Evolutionary conservation across 139 green algal species (phyloP).

Genomic region (Pedinophyceae sp.): DNA sequence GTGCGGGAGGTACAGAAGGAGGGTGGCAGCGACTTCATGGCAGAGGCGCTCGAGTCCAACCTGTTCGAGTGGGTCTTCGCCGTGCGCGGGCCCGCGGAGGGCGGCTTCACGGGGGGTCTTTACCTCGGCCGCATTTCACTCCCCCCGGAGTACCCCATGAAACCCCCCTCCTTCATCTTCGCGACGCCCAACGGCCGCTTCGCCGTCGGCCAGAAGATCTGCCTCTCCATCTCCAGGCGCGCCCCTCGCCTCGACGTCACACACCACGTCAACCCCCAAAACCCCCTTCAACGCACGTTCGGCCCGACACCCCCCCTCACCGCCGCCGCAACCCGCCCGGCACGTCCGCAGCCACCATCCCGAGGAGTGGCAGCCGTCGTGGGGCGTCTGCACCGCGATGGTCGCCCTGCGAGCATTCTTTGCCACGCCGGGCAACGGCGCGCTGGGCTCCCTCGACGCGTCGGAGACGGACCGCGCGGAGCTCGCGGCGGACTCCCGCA

Average conservation of each 20-base stretch:
- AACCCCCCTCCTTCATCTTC: conserved; percentile 90
- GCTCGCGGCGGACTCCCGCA: conserved; percentile 45
- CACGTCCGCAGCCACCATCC: conserved; percentile 86
- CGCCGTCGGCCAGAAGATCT: conserved; percentile 74
- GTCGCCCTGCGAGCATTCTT: conserved; percentile 90
- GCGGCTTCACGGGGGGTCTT: conserved; percentile 90
- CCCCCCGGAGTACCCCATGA: conserved; percentile 94
- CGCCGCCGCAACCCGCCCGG: too few species aligned
- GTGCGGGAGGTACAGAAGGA: conserved; percentile 63
- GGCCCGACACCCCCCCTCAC: too few species aligned
- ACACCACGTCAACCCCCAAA: too few species aligned
- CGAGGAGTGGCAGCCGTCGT: conserved; percentile 96
- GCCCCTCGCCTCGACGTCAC: too few species aligned
- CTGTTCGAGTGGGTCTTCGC: conserved; percentile 99
- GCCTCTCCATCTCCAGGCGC: conserved; percentile 85
- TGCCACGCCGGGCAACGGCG: conserved; percentile 70
- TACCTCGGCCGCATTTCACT: conserved; percentile 96
- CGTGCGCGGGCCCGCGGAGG: conserved; percentile 69
- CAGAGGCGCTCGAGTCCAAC: conserved; percentile 70
- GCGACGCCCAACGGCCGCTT: conserved; percentile 85
- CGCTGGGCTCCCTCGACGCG: conserved; percentile 76
- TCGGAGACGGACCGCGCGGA: conserved; percentile 48
- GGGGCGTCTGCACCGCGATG: conserved; percentile 84
- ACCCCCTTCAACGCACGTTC: too few species aligned
- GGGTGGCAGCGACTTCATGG: conserved; percentile 45